Evolutionary conservation across 805 yeast species (phyloP), one percentile per base, ranked within the genome.

Genomic region (Candida sithepensis): DNA sequence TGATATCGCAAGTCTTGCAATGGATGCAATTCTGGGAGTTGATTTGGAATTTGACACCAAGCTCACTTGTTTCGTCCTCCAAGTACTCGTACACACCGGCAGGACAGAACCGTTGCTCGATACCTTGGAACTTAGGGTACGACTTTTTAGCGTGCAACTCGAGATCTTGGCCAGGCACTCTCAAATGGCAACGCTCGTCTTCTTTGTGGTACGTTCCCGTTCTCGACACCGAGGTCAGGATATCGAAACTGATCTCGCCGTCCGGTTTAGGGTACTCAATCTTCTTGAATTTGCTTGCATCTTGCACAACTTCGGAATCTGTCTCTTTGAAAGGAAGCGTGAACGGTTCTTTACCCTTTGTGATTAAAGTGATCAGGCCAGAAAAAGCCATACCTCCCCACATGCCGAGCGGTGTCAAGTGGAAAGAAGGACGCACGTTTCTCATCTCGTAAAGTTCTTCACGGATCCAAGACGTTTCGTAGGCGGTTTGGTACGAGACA

Each of bases 1-100:
- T 94, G 66, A 94, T 94, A 68, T 94, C 99, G 73, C 99, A 92
- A 2, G 98, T 92, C 69, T 94, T 94, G 73, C 99, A 94, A 68
- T 94, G 99, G 55, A 94, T 91, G 73, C 99, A 94, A 69, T 94
- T 94, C 70, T 94, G 99, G 19, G 96, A 81, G 70, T 94, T 94
- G 68, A 94, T 92, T 66, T 88, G 94, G 70, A 94, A 92, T 61
- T 82, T 79, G 16, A 89, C 94, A 4, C 94, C 94, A 32, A 74
- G 56, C 16, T 68, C 63, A 28, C 75, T 70, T 8, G 61, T 60
- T 44, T 78, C 85, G 63, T 87, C 94, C 52, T 84, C 83, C 20
- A 77, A 66, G 60, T 88, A 94, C 69, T 94, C 99, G 67, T 94
- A 94, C 12, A 94, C 99, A 21, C 99, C 99, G 20, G 99, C 99